Conservation (phyloP, 148 eudicot species). For the Rheum nobile region DNA sequence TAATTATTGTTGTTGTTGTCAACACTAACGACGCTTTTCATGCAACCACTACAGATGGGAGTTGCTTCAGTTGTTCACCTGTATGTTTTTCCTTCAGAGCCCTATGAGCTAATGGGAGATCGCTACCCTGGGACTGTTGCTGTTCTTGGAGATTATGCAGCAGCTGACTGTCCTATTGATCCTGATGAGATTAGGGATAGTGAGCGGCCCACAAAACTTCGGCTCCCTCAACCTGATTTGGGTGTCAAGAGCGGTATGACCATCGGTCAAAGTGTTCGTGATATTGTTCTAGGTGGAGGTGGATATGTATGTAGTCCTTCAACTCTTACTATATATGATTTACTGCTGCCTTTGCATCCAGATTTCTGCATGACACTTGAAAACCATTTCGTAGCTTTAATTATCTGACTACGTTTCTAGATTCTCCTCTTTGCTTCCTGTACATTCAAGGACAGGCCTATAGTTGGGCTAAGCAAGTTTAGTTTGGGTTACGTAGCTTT, state of each 20-base stretch:
- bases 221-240: constrained; percentile 78
- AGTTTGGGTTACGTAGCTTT: not conserved
- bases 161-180: constrained; percentile 82
- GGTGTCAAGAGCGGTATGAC: constrained; percentile 60
- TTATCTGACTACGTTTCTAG: not conserved
- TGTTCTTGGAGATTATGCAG: constrained; percentile 94
- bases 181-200: constrained; percentile 98
- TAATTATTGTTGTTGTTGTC: not conserved
- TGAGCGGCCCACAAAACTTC: constrained; percentile 85
- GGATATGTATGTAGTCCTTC: constrained; percentile 64
- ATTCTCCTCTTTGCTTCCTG: not conserved
- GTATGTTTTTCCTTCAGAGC: constrained; percentile 89
- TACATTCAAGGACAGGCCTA: not conserved
- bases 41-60: constrained; percentile 89
- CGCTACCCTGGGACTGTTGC: constrained; percentile 57
- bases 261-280: constrained; percentile 82
- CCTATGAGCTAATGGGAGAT: constrained; percentile 85
- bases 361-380: not conserved
- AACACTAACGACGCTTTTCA: constrained; percentile 24
- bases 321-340: not conserved
- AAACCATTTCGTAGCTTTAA: not conserved
- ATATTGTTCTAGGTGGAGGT: constrained; percentile 88
- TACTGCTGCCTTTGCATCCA: not conserved
- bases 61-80: constrained; percentile 88
- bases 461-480: not conserved